Evolutionary conservation across 2,329 filamentous ascomycete species (phyloP).

Genomic region (Coniella lustricola): DNA sequence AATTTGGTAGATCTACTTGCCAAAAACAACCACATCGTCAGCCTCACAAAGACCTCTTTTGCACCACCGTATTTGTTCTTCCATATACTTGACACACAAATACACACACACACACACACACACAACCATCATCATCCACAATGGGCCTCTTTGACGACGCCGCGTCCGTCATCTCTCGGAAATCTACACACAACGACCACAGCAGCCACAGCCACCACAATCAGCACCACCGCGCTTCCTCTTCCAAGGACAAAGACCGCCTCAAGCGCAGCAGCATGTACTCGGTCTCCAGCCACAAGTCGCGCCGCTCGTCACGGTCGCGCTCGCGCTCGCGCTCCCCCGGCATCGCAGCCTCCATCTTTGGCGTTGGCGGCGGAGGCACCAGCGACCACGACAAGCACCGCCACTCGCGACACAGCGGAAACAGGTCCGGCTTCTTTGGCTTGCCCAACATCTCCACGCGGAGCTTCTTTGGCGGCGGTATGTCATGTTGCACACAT

Average conservation of each 20-base stretch:
- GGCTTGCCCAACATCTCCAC: conserved; percentile 37
- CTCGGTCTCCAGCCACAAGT: conserved; percentile 6
- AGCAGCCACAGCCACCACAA: no score
- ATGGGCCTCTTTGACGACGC: conserved; percentile 31
- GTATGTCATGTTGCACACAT: conserved; percentile 25
- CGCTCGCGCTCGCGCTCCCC: conserved; percentile 32
- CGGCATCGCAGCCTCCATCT: conserved; percentile 36
- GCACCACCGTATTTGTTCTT: no score
- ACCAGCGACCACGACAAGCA: conserved; percentile 24
- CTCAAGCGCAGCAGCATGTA: conserved; percentile 21
- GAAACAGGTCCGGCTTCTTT: conserved; percentile 40
- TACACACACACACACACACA: not conserved
- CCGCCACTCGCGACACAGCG: conserved; percentile 25
- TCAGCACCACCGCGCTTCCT: conserved; percentile 16
- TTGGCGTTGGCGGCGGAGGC: conserved; percentile 32
- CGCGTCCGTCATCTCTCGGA: conserved; percentile 24
- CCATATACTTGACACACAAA: no score
- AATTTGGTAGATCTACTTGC: not conserved
- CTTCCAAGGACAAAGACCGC: conserved; percentile 14
- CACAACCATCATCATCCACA: not conserved
- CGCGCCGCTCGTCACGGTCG: conserved; percentile 24
- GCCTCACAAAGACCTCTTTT: conserved; percentile 3
- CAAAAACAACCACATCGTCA: no score
- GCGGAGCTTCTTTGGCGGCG: conserved; percentile 39
- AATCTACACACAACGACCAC: conserved; percentile 18